A percentile compares a stretch with the other conserved stretches of the same genome.
Conservation (phyloP, 148 eudicot species). For the Camellia japonica region DNA sequence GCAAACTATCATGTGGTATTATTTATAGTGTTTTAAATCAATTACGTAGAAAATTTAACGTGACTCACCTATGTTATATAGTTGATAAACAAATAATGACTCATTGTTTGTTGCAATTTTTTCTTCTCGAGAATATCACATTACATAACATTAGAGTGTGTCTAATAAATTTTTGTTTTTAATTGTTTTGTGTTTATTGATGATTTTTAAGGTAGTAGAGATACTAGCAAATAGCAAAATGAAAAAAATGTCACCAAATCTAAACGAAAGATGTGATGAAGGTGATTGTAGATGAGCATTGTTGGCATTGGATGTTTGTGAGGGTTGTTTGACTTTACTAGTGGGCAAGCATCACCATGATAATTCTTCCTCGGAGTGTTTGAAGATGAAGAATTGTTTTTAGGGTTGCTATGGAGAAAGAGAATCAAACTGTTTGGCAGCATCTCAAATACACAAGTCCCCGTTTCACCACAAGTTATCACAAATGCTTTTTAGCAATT, state of each 20-base stretch:
- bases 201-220: no score
- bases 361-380: background rate
- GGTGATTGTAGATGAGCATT: background rate
- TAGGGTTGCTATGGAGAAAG: no score
- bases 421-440: background rate
- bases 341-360: background rate
- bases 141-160: background rate
- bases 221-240: no score
- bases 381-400: background rate
- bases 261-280: background rate
- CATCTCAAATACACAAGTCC: background rate
- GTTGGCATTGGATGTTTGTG: background rate
- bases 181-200: no score
- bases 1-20: background rate
- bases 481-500: background rate
- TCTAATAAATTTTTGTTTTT: background rate
- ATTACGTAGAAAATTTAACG: background rate
- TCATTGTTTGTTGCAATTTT: background rate
- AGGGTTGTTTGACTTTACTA: background rate
- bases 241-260: no score
- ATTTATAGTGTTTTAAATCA: background rate
- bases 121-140: background rate
- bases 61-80: background rate
- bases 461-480: background rate
- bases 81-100: background rate